These are phyloP conservation scores for Sarocladium brachiariae DNA, from an alignment of 2,329 filamentous ascomycete species.

Conservation along the genomic window DNA sequence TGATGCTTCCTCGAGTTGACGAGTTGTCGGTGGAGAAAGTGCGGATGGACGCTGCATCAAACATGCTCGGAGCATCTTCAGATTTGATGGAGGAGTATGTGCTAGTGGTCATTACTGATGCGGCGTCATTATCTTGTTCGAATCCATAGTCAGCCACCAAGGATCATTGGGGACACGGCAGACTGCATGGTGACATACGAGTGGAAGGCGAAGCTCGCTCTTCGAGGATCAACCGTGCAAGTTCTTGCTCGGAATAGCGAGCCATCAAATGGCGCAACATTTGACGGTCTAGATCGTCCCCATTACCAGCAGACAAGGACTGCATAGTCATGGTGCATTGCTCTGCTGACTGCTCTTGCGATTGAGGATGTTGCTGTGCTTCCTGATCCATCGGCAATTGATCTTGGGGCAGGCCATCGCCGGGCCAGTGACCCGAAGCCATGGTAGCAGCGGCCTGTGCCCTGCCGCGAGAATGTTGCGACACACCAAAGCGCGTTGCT, in stretches of 20 bases:
- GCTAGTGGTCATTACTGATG: slow-evolving; percentile 28
- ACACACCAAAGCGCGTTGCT: not conserved
- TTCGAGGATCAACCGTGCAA: slow-evolving; percentile 16
- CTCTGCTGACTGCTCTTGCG: slow-evolving; percentile 1
- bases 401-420: slow-evolving; percentile 8
- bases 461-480: not conserved
- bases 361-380: not conserved
- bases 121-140: slow-evolving; percentile 25
- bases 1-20: slow-evolving; percentile 29
- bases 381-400: slow-evolving; percentile 4
- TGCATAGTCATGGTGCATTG: not conserved
- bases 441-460: slow-evolving; percentile 9
- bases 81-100: slow-evolving; percentile 28
- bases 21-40: slow-evolving; percentile 31
- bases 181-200: not conserved
- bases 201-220: slow-evolving; percentile 10
- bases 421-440: slow-evolving; percentile 12
- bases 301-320: not conserved
- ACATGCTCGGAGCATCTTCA: slow-evolving; percentile 29
- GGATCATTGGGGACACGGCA: not conserved
- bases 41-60: slow-evolving; percentile 26
- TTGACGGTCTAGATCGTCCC: slow-evolving; percentile 15
- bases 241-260: slow-evolving; percentile 14
- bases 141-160: not conserved
- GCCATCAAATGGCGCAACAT: slow-evolving; percentile 18